Evolutionary conservation across 148 eudicot species (phyloP).

Genomic region (Rhododendron simsii): DNA sequence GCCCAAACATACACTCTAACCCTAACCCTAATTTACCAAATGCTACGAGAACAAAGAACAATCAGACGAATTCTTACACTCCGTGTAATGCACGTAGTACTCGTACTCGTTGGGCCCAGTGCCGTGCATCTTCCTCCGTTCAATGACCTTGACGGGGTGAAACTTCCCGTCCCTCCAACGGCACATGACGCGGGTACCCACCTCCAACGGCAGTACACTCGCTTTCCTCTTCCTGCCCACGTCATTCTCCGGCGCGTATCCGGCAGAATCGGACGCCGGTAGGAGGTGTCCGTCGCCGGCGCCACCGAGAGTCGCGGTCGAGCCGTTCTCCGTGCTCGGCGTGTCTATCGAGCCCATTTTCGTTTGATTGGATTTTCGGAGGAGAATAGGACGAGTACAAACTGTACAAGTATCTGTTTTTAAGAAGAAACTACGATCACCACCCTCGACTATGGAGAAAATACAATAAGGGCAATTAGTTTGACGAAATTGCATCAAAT

Average conservation of each 20-base stretch:
- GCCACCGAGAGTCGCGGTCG: neutral
- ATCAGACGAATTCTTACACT: constrained; percentile 44
- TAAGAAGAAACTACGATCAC: neutral
- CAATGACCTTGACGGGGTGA: constrained; percentile 90
- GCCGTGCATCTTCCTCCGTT: constrained; percentile 47
- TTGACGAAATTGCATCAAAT: neutral
- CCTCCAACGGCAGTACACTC: constrained; percentile 58
- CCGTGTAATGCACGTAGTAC: constrained; percentile 93
- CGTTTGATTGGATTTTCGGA: neutral
- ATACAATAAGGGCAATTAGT: neutral
- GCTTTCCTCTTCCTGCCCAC: constrained; percentile 27
- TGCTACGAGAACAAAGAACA: neutral
- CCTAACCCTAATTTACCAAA: constrained; percentile 1
- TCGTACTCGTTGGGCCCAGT: constrained; percentile 68
- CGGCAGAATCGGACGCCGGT: constrained; percentile 17
- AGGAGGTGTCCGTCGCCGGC: constrained; percentile 21
- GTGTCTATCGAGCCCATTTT: neutral
- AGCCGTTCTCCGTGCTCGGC: neutral
- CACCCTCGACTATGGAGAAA: neutral
- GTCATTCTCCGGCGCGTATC: constrained; percentile 22
- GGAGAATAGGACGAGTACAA: too few species aligned
- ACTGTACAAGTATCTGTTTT: neutral
- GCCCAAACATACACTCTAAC: neutral
- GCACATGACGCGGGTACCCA: constrained; percentile 80
- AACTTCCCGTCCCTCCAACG: constrained; percentile 81